Conservation (phyloP, 192 early-diverging fungal species). For the Mycoemilia scoparia region DNA sequence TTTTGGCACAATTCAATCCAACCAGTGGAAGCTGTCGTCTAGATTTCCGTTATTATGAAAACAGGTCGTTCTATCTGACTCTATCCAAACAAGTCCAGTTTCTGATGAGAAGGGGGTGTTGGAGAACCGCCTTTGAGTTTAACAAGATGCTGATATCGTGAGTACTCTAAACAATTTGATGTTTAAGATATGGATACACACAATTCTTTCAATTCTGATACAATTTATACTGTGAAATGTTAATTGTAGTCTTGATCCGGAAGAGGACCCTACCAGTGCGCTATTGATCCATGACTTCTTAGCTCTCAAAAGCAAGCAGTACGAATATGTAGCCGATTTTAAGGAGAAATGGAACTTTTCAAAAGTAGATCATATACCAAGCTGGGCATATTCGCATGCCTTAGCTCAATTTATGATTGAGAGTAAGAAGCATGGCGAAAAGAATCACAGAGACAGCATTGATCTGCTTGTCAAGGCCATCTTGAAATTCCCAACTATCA, state of each 20-base stretch:
- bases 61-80: slow-evolving; percentile 64
- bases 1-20: slow-evolving; percentile 61
- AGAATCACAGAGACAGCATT: slow-evolving; percentile 5
- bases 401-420: slow-evolving; percentile 64
- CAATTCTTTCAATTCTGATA: neutral
- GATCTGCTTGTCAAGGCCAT: slow-evolving; percentile 51
- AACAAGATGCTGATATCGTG: slow-evolving; percentile 53
- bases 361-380: slow-evolving; percentile 34
- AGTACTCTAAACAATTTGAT: no score
- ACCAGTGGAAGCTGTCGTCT: slow-evolving; percentile 43
- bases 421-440: slow-evolving; percentile 4
- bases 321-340: slow-evolving; percentile 37
- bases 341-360: slow-evolving; percentile 22
- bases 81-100: slow-evolving; percentile 73
- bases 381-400: slow-evolving; percentile 58
- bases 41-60: slow-evolving; percentile 54
- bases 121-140: slow-evolving; percentile 83
- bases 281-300: slow-evolving; percentile 69
- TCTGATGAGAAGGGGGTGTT: slow-evolving; percentile 73
- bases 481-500: slow-evolving; percentile 44
- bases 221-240: slow-evolving; percentile 12
- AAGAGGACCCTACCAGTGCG: slow-evolving; percentile 54
- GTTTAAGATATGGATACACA: slow-evolving; percentile 1
- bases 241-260: slow-evolving; percentile 69
- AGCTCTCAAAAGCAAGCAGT: slow-evolving; percentile 60